Base-by-base conservation (phyloP, 768 basidiomycete genomes). In the Tylopilus subfusipes region DNA sequence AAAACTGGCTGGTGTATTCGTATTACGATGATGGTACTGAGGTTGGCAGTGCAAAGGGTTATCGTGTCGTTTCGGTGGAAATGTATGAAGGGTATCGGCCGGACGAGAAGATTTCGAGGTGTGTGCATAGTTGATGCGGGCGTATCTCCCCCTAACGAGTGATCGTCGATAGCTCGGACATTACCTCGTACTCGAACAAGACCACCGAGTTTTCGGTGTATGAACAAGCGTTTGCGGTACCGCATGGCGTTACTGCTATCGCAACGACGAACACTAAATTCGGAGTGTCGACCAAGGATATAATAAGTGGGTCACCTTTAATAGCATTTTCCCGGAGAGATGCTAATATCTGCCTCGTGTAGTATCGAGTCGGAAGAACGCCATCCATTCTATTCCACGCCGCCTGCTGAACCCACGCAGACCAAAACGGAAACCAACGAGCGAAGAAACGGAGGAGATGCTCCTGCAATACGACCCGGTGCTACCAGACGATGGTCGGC, bases 1-100 rank as follows among this genome's bases (percentile, higher is more conserved):
- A 98, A 72, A 97, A 98, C 67, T 97, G 95, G 94, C 68, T 98
- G 42, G 87, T 93, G 9, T 96, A 93, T 72, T 78, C 87, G 53
- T 95, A 90, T 66, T 93, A 85, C 65, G 86, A 91, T 48, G 79
- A 76, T 13, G 78, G 82, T 21, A 69, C 73, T 40, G 77, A 76
- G 22, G 61, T 68, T 5, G 79, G 73, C 2, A 69, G 76, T 63
- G 58, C 83, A 3, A 90, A 88, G 63, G 85, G 90, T 0, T 82
- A 86, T 65, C 77, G 83, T 47, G 71, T 96, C 46, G 85, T 93
- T 3, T 86, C 82, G 18, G 88, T 94, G 4, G 96, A 98, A 72
- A 73, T 97, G 44, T 97, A 94, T 68, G 95, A 98, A 67, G 90
- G 91, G 0, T 61, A 72, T 19, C 72, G 72, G 2, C 67, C 79